A percentile compares a stretch with the other conserved stretches of the same genome.
Conservation (phyloP, 2,329 filamentous ascomycete genomes). For the Xylaria multiplex region DNA sequence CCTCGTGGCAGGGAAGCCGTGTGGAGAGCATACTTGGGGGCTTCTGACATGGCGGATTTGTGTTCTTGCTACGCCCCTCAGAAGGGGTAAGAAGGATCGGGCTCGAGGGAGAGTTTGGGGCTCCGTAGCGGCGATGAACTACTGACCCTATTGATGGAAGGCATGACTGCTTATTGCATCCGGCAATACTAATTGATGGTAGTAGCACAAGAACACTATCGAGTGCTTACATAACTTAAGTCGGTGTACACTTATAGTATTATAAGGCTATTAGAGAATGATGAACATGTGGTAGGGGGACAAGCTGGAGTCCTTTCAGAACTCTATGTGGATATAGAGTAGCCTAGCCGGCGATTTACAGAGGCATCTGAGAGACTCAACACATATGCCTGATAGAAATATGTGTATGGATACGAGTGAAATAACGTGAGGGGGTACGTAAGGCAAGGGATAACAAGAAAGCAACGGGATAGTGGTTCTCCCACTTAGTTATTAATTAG, state of each 20-base stretch:
- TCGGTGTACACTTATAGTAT: background rate
- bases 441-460: background rate
- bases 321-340: background rate
- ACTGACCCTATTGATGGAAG: background rate
- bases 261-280: background rate
- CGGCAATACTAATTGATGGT: background rate
- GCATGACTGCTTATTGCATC: too few relatives aligned
- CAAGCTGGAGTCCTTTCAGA: background rate
- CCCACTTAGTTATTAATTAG: background rate
- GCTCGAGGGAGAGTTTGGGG: background rate
- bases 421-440: background rate
- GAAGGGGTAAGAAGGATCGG: background rate
- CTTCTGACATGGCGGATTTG: background rate
- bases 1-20: background rate
- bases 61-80: background rate
- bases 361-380: too few relatives aligned
- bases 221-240: background rate
- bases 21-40: background rate
- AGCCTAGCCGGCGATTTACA: background rate
- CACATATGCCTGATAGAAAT: background rate
- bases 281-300: background rate
- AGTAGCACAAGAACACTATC: background rate
- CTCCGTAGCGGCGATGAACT: background rate
- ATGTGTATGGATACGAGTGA: background rate
- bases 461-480: background rate